Conservation (phyloP, 2,329 filamentous ascomycete species). For the Ascochyta koolunga region DNA sequence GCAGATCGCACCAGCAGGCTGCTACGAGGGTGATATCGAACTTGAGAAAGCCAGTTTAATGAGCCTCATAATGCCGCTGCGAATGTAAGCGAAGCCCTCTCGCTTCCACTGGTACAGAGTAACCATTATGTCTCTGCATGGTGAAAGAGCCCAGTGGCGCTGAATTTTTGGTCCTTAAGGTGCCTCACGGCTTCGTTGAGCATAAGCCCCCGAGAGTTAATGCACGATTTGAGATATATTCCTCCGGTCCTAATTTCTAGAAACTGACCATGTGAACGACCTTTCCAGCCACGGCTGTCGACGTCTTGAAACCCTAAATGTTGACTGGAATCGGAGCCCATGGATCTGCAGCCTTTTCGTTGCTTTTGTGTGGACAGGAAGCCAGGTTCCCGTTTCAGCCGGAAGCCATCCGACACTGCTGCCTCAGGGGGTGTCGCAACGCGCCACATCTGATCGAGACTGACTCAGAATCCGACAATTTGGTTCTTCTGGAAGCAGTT, state of each 20-base stretch:
- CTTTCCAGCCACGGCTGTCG: background rate
- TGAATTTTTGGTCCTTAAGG: too few relatives aligned
- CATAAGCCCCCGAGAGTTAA: too few relatives aligned
- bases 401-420: constrained; percentile 3
- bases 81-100: too few relatives aligned
- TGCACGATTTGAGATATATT: background rate
- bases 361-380: background rate
- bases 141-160: too few relatives aligned
- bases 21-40: too few relatives aligned
- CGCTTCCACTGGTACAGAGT: too few relatives aligned
- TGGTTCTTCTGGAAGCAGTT: background rate
- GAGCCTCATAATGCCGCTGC: too few relatives aligned
- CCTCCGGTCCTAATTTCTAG: background rate
- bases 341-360: background rate
- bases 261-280: background rate
- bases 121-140: too few relatives aligned
- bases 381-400: constrained; percentile 6
- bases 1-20: too few relatives aligned
- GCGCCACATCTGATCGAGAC: background rate
- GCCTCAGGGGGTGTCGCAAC: constrained; percentile 15
- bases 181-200: too few relatives aligned
- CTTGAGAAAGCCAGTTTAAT: too few relatives aligned
- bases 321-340: background rate
- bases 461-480: constrained; percentile 3
- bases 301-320: background rate